phyloP scores from a whole-genome alignment of 129 eudicot species.

The Artemisia tridentata region DNA sequence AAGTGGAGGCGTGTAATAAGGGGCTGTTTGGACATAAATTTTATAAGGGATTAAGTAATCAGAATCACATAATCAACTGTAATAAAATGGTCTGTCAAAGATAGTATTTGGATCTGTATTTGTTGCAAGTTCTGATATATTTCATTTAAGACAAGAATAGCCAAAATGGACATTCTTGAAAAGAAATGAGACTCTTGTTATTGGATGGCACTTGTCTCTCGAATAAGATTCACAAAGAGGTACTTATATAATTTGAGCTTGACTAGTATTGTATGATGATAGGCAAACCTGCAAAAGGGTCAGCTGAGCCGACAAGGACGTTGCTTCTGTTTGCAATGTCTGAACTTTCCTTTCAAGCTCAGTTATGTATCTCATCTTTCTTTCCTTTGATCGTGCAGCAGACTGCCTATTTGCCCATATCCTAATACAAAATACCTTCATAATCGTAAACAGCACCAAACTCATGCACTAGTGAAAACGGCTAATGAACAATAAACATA shows the following conservation, averaged over 20 bases:
- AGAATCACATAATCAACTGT: too few relatives aligned
- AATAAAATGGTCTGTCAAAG: too few relatives aligned
- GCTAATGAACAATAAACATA: background rate
- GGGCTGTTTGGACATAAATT: too few relatives aligned
- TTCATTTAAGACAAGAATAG: too few relatives aligned
- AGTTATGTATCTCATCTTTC: slow-evolving; percentile 83
- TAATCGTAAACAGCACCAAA: background rate
- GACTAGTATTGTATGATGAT: background rate
- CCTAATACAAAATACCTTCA: slow-evolving; percentile 24
- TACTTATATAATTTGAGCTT: background rate
- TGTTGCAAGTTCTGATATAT: too few relatives aligned
- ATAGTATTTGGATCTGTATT: too few relatives aligned
- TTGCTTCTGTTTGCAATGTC: slow-evolving; percentile 63
- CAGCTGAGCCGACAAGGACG: slow-evolving; percentile 58
- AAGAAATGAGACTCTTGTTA: background rate
- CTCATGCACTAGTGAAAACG: background rate
- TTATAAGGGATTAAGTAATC: too few relatives aligned
- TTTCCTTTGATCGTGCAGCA: slow-evolving; percentile 83
- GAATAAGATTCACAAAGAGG: too few relatives aligned
- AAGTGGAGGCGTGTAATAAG: too few relatives aligned
- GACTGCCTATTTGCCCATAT: slow-evolving; percentile 94
- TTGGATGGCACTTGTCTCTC: background rate
- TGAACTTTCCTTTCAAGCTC: slow-evolving; percentile 78
- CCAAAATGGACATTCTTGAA: too few relatives aligned
- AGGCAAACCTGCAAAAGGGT: slow-evolving; percentile 60